Conservation (phyloP, 2,329 filamentous ascomycete species). For the Trichoderma sp. region DNA sequence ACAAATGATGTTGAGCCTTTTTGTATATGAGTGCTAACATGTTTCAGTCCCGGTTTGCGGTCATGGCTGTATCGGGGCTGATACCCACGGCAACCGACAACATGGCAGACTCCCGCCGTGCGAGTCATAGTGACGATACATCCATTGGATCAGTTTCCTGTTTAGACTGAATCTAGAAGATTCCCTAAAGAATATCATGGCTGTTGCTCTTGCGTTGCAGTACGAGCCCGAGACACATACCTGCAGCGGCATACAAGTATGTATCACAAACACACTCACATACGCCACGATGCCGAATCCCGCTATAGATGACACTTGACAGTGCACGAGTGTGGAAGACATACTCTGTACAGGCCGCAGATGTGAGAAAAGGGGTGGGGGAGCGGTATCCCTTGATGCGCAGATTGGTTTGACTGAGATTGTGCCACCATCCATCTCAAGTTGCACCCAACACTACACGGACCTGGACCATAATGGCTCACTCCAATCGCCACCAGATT, state of each 20-base stretch:
- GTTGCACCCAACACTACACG: neutral
- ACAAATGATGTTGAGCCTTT: neutral
- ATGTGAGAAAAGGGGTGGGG: neutral
- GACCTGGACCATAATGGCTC: neutral
- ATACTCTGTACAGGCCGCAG: neutral
- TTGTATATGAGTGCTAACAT: neutral
- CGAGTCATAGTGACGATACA: neutral
- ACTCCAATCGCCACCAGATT: neutral
- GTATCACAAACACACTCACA: neutral
- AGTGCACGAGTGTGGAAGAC: neutral
- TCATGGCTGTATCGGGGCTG: neutral
- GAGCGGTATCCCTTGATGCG: neutral
- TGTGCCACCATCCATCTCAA: conserved; percentile 12
- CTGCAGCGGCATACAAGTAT: neutral
- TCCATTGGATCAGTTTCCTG: neutral
- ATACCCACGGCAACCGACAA: neutral
- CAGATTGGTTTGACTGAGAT: neutral
- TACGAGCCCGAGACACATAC: neutral
- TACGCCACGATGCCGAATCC: neutral
- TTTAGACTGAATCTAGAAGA: neutral
- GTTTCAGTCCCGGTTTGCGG: neutral
- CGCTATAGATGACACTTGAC: neutral
- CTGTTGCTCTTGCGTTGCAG: neutral
- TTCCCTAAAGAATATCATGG: neutral
- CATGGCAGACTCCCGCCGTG: neutral